phyloP scores from a whole-genome alignment of 371 early-diverging fungal genomes.

The Circinella umbellata region DNA sequence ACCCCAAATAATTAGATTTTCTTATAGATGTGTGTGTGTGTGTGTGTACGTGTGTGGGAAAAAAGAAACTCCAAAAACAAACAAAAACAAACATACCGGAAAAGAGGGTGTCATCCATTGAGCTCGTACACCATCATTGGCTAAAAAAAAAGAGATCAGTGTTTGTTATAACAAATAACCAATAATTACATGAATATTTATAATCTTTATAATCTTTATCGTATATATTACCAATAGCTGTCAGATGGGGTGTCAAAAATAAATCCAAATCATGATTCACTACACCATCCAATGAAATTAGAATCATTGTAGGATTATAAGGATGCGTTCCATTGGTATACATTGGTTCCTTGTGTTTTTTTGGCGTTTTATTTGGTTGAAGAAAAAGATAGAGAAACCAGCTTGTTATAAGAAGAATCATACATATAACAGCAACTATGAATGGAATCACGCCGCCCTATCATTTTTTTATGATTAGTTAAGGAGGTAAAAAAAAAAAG shows the following conservation, averaged over 20 bases:
- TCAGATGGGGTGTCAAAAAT: slow-evolving; percentile 73
- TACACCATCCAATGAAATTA: slow-evolving; percentile 93
- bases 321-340: slow-evolving; percentile 72
- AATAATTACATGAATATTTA: background rate
- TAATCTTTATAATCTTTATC: background rate
- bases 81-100: slow-evolving; percentile 50
- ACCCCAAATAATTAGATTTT: background rate
- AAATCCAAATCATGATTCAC: slow-evolving; percentile 83
- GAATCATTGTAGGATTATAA: slow-evolving; percentile 76
- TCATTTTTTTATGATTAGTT: no score
- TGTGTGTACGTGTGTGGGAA: background rate
- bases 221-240: slow-evolving; percentile 54
- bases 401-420: background rate
- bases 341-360: background rate
- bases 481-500: no score
- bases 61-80: background rate
- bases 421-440: background rate
- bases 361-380: background rate
- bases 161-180: no score
- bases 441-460: background rate
- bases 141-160: slow-evolving; percentile 22
- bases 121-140: slow-evolving; percentile 56
- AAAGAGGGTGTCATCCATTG: slow-evolving; percentile 79
- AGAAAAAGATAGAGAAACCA: background rate
- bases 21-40: no score